Evolutionary conservation across 73 alveolate genomes (phyloP), one percentile per base, ranked within the genome.

Genomic region (Stentor roeselii): DNA sequence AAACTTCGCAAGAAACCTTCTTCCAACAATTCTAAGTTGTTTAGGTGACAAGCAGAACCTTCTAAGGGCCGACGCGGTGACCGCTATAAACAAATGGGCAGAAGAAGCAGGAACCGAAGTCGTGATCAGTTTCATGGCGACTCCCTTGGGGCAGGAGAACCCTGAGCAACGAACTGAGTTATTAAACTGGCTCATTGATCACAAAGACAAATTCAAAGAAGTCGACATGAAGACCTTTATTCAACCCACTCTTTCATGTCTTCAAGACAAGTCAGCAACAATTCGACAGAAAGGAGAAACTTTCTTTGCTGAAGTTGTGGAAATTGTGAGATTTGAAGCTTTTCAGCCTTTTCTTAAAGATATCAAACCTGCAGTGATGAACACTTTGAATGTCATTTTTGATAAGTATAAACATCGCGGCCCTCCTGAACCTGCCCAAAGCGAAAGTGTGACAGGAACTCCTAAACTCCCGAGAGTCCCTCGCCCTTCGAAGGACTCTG

Each of bases 281-380:
- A 95, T 95, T 61, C 86, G 99, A 87, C 76, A 50, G 67, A 78
- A 84, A 86, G 92, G 97, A 36, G 99, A 95, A 86, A 90, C 61
- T 38, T 82, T 95, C 1, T 78, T 80, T 59, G 78, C 89, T 61
- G 96, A 91, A 84, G 86, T 87, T 39, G 76, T 90, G 76, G 88
- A 91, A 3, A 6, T 50, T 6, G 67, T 50, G 67, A 21, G 67
- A 50, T 50, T 50, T 50, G 67, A 50, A 50, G 67, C 67, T 6
- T 50, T 50, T 50, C 67, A 50, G 21, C 67, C 67, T 50, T 50
- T 50, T 50, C 21, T 50, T 11, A 50, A 50, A 50, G 67, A 50
- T 21, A 50, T 50, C 67, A 50, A 50, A 50, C 67, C 67, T 50
- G 99, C 99, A 3, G 80, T 67, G n/a, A 67, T 67, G 80, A 67